Conservation (phyloP, 257 asterid genomes). For the Cinchona pubescens region DNA sequence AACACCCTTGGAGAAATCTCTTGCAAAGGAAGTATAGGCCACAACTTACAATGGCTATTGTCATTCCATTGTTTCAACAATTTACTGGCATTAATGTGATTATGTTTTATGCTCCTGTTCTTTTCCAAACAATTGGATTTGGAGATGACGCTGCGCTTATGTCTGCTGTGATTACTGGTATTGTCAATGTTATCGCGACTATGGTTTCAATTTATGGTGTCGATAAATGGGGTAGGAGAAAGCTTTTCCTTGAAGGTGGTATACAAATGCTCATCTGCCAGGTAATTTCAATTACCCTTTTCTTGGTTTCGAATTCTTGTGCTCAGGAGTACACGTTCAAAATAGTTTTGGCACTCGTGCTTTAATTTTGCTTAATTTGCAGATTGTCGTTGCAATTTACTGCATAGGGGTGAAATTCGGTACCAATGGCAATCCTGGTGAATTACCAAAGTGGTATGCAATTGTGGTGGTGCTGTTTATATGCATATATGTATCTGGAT, state of each 20-base stretch:
- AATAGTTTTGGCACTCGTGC: too few species aligned
- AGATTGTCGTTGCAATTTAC: constrained; percentile 55
- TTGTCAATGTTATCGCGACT: constrained; percentile 54
- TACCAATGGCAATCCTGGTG: constrained; percentile 43
- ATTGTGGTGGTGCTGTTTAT: constrained; percentile 59
- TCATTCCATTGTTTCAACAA: constrained; percentile 75
- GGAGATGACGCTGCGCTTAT: constrained; percentile 44
- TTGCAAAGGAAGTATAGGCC: constrained; percentile 63
- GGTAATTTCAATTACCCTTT: too few species aligned
- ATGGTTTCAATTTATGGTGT: constrained; percentile 58
- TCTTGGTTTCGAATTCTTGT: too few species aligned
- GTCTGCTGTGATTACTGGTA: constrained; percentile 65
- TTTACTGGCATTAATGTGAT: constrained; percentile 79
- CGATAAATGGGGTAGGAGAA: constrained; percentile 74
- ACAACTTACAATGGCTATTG: constrained; percentile 69
- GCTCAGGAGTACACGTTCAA: too few species aligned
- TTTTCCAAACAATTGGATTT: constrained; percentile 70
- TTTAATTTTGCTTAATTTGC: not conserved
- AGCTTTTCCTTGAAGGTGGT: constrained; percentile 69
- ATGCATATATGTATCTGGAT: constrained; percentile 68
- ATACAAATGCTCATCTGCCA: constrained; percentile 63
- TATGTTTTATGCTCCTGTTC: constrained; percentile 77
- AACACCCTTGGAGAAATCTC: constrained; percentile 73
- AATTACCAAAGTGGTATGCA: constrained; percentile 67
- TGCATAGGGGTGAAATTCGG: constrained; percentile 66